These are phyloP conservation scores for Pachysandra terminalis DNA, from an alignment of 164 flowering plant genomes.

Conservation along the genomic window DNA sequence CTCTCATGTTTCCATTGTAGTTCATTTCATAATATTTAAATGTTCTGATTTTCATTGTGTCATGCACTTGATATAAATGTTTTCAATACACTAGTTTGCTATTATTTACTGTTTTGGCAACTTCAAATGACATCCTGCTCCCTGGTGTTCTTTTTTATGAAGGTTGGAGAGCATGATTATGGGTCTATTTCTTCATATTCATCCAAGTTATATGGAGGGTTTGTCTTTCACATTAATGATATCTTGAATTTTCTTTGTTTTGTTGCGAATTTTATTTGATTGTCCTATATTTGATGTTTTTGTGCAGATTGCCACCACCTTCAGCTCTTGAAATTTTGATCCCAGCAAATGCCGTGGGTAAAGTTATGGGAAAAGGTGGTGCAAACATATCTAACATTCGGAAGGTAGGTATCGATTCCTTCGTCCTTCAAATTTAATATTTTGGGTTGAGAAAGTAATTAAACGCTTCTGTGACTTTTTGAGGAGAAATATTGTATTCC, in stretches of 20 bases:
- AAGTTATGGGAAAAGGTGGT: conserved; percentile 91
- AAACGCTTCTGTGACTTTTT: no score
- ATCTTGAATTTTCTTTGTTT: background rate
- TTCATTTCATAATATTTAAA: background rate
- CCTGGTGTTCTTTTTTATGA: conserved; percentile 11
- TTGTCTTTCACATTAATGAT: conserved; percentile 22
- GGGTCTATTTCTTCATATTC: conserved; percentile 70
- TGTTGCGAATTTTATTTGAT: background rate
- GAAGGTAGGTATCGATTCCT: conserved; percentile 48
- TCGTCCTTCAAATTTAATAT: background rate
- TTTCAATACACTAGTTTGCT: no score
- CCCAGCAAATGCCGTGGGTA: conserved; percentile 83
- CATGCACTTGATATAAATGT: background rate
- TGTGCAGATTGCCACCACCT: conserved; percentile 52
- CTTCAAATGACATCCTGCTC: background rate
- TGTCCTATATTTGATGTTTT: background rate
- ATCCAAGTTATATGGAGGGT: conserved; percentile 77
- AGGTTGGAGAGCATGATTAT: conserved; percentile 77
- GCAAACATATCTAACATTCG: conserved; percentile 72
- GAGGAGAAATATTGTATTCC: no score
- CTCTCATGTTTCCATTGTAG: background rate
- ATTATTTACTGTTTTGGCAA: background rate
- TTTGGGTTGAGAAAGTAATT: no score
- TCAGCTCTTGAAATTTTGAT: conserved; percentile 71
- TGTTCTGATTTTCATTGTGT: background rate